Evolutionary conservation across 768 basidiomycete genomes (phyloP).

Genomic region (Tricholoma matsutake): DNA sequence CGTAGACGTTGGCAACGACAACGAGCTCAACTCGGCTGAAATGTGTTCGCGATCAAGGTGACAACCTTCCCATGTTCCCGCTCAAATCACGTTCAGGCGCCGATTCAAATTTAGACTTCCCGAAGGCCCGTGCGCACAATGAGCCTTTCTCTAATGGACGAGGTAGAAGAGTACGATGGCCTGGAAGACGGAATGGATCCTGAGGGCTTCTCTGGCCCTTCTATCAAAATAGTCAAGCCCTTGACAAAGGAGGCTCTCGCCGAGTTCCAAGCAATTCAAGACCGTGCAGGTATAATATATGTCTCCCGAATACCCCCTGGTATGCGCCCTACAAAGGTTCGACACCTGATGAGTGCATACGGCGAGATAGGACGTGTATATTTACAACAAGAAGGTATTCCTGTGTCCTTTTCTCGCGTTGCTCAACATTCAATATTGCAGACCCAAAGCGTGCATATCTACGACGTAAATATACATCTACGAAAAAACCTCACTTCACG

Average conservation of each 20-base stretch:
- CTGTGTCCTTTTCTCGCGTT: neutral
- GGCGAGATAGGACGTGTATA: conserved; percentile 93
- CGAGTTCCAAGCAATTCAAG: conserved; percentile 69
- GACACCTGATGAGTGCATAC: conserved; percentile 86
- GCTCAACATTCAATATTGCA: conserved; percentile 24
- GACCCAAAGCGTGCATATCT: conserved; percentile 88
- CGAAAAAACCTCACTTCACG: conserved; percentile 83
- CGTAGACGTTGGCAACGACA: conserved; percentile 40
- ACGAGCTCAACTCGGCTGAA: conserved; percentile 44
- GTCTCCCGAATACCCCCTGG: conserved; percentile 96
- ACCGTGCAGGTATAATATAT: conserved; percentile 84
- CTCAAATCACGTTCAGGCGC: conserved; percentile 37
- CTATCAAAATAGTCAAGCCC: conserved; percentile 64
- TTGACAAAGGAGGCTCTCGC: conserved; percentile 73
- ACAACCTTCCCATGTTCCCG: conserved; percentile 20
- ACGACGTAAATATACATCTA: conserved; percentile 74
- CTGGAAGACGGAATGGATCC: conserved; percentile 51
- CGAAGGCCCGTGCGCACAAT: conserved; percentile 13
- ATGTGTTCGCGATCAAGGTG: conserved; percentile 63
- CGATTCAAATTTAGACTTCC: conserved; percentile 25
- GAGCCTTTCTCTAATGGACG: neutral
- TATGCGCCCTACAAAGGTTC: conserved; percentile 95
- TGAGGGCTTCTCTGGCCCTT: conserved; percentile 56
- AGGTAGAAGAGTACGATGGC: conserved; percentile 12
- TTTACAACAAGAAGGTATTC: conserved; percentile 85